A percentile compares a stretch with the other conserved stretches of the same genome.
Evolutionary conservation across 768 basidiomycete genomes (phyloP).

Genomic region (Tulasnella sp.): DNA sequence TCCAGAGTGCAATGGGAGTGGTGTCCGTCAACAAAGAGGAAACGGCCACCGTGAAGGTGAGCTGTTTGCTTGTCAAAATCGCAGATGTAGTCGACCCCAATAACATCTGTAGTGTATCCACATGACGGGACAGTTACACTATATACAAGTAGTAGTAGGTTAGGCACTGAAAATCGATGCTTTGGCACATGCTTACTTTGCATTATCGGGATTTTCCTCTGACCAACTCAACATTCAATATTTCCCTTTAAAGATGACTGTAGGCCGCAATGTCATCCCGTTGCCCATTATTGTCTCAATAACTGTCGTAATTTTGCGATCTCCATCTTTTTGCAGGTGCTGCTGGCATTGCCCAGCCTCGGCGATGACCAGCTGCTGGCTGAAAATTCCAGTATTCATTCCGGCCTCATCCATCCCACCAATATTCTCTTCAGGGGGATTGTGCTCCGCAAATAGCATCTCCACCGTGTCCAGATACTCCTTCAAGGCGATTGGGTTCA

Average conservation of each 20-base stretch:
- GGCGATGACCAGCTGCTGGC: slow-evolving; percentile 19
- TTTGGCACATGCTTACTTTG: neutral
- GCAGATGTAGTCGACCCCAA: slow-evolving; percentile 41
- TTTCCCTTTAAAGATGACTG: slow-evolving; percentile 24
- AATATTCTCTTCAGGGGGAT: slow-evolving; percentile 11
- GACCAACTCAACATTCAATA: slow-evolving; percentile 3
- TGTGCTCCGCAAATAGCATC: neutral
- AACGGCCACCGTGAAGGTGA: slow-evolving; percentile 35
- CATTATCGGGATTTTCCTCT: slow-evolving; percentile 19
- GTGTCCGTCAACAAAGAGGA: slow-evolving; percentile 49
- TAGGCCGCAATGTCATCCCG: slow-evolving; percentile 14
- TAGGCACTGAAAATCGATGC: too few relatives aligned
- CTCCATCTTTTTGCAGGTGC: slow-evolving; percentile 6
- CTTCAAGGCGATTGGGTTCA: slow-evolving; percentile 4
- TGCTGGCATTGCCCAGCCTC: slow-evolving; percentile 17
- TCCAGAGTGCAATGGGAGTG: slow-evolving; percentile 41
- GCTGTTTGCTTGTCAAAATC: slow-evolving; percentile 40
- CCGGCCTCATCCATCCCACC: slow-evolving; percentile 28
- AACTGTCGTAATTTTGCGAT: slow-evolving; percentile 21
- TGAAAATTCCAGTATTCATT: neutral
- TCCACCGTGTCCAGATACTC: slow-evolving; percentile 21
- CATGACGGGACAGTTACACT: too few relatives aligned
- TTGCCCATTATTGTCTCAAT: slow-evolving; percentile 20
- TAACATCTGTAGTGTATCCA: slow-evolving; percentile 41
- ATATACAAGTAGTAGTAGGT: neutral